These are phyloP conservation scores for Grammothele lineata DNA, from an alignment of 768 basidiomycete genomes.

Conservation along the genomic window DNA sequence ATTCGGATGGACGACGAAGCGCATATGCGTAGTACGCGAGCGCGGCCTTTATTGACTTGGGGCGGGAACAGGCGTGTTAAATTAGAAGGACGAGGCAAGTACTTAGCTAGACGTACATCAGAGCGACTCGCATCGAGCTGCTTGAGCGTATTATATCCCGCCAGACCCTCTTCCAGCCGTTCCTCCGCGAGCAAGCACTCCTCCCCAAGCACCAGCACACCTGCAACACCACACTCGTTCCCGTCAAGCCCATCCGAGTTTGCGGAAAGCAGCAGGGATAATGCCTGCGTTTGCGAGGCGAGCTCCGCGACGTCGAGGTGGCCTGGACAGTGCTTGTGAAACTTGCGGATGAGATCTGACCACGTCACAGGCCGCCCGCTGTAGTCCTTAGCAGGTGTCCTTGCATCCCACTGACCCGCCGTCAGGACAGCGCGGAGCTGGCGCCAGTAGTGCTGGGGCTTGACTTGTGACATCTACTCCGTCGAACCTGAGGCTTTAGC, in stretches of 20 bases:
- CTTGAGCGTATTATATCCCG: constrained; percentile 52
- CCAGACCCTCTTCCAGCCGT: constrained; percentile 51
- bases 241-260: constrained; percentile 48
- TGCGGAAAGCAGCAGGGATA: constrained; percentile 46
- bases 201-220: constrained; percentile 41
- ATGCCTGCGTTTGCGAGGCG: constrained; percentile 60
- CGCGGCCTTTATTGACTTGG: constrained; percentile 61
- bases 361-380: constrained; percentile 56
- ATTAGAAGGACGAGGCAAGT: not conserved
- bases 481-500: too few relatives aligned
- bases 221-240: constrained; percentile 29
- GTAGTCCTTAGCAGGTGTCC: constrained; percentile 54
- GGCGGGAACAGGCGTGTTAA: constrained; percentile 1
- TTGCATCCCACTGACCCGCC: constrained; percentile 67
- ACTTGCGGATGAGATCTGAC: constrained; percentile 80
- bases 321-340: constrained; percentile 76
- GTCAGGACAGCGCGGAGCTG: constrained; percentile 70
- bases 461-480: constrained; percentile 39
- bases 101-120: constrained; percentile 45
- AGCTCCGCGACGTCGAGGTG: constrained; percentile 59
- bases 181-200: constrained; percentile 59
- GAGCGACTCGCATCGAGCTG: constrained; percentile 44
- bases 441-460: constrained; percentile 75
- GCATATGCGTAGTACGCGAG: constrained; percentile 83
- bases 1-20: constrained; percentile 58